Evolutionary conservation across 2,329 filamentous ascomycete genomes (phyloP), one percentile per base, ranked within the genome.

Genomic region (Monilinia aucupariae): DNA sequence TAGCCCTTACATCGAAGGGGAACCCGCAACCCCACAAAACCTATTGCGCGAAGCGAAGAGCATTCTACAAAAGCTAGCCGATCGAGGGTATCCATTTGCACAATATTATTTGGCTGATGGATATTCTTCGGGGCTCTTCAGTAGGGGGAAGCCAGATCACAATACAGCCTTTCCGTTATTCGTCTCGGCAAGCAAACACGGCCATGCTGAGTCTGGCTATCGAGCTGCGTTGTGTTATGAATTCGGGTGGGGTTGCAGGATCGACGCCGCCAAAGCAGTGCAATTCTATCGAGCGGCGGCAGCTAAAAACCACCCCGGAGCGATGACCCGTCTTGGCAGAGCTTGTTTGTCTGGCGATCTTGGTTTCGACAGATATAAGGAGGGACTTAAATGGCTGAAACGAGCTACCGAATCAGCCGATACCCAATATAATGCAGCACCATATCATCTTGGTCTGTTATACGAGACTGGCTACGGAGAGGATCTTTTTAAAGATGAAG

Each of bases 81-180:
- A 92, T 76, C 87, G 86, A 64, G 91, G 91, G 52, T 97, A 97
- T 74, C 94, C 94, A 0, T 97, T 97, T 75, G 94, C 94, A 4
- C 94, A 99, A 75, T 99, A 99, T 78, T 97, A 97, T 75, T 85
- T 99, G 15, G 94, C 87, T 25, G 94, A 99, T 74, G 94, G 94
- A 1, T 96, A 91, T 74, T 91, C 92, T 2, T 97, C 93, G 7
- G 94, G 94, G 0, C 80, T 99, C 30, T 97, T 99, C 77, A 96
- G 86, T 78, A 97, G 97, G 76, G 91, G 91, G 66, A 96, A 93
- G 73, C 87, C 91, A 71, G 94, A 99, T 74, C 89, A 96, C 74
- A 91, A 92, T 73, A 87, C 90, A 48, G 92, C 94, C 0, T 97
- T 97, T 73, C 89, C 91, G 10, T 85, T 97, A 37, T 99, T 99